phyloP scores from a whole-genome alignment of 768 basidiomycete genomes.

The Panus rudis region DNA sequence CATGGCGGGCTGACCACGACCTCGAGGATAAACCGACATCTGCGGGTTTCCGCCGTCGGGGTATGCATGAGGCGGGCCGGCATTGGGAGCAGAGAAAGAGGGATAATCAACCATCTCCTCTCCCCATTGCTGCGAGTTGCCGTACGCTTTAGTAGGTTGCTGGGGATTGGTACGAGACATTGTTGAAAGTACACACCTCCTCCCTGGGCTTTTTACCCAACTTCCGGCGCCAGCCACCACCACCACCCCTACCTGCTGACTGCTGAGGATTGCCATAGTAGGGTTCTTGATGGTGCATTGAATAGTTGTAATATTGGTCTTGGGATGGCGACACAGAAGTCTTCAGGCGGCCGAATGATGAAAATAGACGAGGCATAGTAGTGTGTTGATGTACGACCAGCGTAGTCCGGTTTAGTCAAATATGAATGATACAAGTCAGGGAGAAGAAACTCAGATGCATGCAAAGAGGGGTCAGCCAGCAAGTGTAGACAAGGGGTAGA shows the following conservation, averaged over 20 bases:
- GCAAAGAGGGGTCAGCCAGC: too few species aligned
- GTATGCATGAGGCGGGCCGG: conserved; percentile 4
- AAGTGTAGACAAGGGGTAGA: too few species aligned
- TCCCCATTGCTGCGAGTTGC: conserved; percentile 6
- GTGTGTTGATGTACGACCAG: neutral
- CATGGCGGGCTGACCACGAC: too few species aligned
- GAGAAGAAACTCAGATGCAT: too few species aligned
- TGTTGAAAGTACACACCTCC: neutral
- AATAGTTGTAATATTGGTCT: conserved; percentile 12
- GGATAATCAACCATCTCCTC: conserved; percentile 12
- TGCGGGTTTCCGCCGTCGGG: neutral
- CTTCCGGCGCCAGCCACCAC: conserved; percentile 20
- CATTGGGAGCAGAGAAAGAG: conserved; percentile 4
- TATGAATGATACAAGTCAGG: too few species aligned
- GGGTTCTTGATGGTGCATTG: conserved; percentile 12
- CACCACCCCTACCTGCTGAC: too few species aligned
- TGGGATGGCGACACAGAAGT: too few species aligned
- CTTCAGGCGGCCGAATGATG: conserved; percentile 18
- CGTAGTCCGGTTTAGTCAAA: too few species aligned
- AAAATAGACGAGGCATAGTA: conserved; percentile 22
- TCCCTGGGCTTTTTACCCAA: conserved; percentile 13
- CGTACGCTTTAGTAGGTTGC: neutral
- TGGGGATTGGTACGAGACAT: neutral
- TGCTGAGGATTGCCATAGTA: conserved; percentile 2
- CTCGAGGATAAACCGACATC: neutral